phyloP scores from a whole-genome alignment of 106 monocot species.

The Chionographis japonica region DNA sequence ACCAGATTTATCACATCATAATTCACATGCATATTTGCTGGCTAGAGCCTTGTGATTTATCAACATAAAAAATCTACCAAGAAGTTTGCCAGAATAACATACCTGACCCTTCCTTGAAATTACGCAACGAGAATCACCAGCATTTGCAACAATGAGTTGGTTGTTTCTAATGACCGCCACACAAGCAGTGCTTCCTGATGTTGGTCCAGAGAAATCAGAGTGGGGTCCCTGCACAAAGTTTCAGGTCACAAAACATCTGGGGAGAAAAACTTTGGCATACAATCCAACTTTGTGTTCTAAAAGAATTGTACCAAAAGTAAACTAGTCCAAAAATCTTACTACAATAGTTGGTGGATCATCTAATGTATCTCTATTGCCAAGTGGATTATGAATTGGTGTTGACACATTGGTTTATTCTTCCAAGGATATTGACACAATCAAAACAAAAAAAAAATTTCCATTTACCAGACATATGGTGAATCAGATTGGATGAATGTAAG shows the following conservation, averaged over 20 bases:
- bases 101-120: constrained; percentile 97
- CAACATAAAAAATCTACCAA: too few relatives aligned
- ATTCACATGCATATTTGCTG: neutral
- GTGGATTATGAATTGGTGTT: too few relatives aligned
- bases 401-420: too few relatives aligned
- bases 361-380: too few relatives aligned
- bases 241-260: constrained; percentile 2
- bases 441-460: too few relatives aligned
- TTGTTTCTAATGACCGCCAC: constrained; percentile 85
- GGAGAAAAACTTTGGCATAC: neutral
- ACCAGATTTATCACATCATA: neutral
- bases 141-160: constrained; percentile 88
- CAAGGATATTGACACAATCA: too few relatives aligned
- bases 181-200: constrained; percentile 91
- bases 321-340: too few relatives aligned
- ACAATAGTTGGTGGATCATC: too few relatives aligned
- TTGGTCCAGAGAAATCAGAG: constrained; percentile 88
- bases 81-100: neutral
- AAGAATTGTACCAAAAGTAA: too few relatives aligned
- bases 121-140: constrained; percentile 99
- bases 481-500: too few relatives aligned
- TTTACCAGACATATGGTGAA: too few relatives aligned
- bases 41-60: neutral
- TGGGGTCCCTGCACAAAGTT: constrained; percentile 73
- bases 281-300: too few relatives aligned